phyloP scores from a whole-genome alignment of 768 basidiomycete genomes.

The Antrodiella citrinella region DNA sequence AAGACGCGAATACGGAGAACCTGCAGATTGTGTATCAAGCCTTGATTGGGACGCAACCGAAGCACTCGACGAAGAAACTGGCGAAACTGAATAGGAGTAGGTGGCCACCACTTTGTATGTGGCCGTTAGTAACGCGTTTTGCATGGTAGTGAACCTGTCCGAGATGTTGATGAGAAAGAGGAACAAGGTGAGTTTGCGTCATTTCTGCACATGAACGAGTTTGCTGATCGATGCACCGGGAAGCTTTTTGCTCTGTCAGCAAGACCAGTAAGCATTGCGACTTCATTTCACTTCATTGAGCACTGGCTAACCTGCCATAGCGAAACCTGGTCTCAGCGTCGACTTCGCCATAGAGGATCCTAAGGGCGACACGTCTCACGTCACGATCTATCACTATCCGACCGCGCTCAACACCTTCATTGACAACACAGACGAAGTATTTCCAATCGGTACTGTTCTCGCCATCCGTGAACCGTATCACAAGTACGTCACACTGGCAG shows the following conservation, averaged over 20 bases:
- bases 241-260: neutral
- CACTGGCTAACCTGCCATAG: too few relatives aligned
- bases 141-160: neutral
- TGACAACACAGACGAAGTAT: slow-evolving; percentile 18
- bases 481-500: slow-evolving; percentile 12
- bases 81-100: neutral
- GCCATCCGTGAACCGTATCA: slow-evolving; percentile 25
- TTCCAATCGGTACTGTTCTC: slow-evolving; percentile 21
- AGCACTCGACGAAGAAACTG: neutral
- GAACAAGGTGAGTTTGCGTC: neutral
- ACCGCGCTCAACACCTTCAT: slow-evolving; percentile 11
- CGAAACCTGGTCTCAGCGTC: neutral
- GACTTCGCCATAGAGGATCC: slow-evolving; percentile 19
- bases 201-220: too few relatives aligned
- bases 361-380: slow-evolving; percentile 13
- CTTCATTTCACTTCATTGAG: too few relatives aligned
- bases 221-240: too few relatives aligned
- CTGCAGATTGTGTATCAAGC: neutral
- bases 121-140: neutral
- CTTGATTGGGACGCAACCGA: neutral
- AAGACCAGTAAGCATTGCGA: neutral
- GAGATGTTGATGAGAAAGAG: neutral
- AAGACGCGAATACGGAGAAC: neutral
- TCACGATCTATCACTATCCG: slow-evolving; percentile 23
- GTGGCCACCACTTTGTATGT: neutral